Base-by-base conservation (phyloP, 345 rosid genomes). In the Arabis alpina region DNA sequence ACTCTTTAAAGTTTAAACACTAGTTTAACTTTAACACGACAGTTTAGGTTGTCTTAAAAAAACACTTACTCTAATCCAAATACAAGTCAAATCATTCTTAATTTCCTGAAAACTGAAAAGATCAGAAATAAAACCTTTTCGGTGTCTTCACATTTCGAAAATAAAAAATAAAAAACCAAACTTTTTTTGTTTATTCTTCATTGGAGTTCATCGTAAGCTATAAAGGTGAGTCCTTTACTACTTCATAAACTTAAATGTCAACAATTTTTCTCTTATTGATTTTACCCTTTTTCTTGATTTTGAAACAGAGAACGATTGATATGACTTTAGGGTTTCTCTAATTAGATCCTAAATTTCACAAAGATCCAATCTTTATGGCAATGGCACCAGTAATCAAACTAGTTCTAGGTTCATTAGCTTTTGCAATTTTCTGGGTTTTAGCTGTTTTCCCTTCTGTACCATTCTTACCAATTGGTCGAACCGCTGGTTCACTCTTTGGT, bases 401-500 rank as follows among this genome's bases (percentile, higher is more conserved):
- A 56, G 75, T 85, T 64, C 67, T 88, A 15, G 98, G 98, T 8
- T 86, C 89, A 8, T 15, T 80, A 2, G 93, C 96, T 58, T 90
- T 90, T 43, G 86, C 80, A 39, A 48, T 83, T 19, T 93, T 90
- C 85, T 93, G 97, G 97, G 73, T 90, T 8, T 55, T 88, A 51
- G 96, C 98, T 2, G 93, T 93, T 68, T 90, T 93, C 73, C 91
- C 97, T 0, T 82, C 96, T 1, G 88, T 87, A 2, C 96, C 96
- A 0, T 82, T 83, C 51, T 66, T 93, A 23, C 97, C 98, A 9
- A 76, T 90, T 23, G 98, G 98, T 59, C 80, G 97, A 66, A 90
- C 98, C 2, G 97, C 97, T 0, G 98, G 98, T 30, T 87, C 97
- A 27, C 88, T 90, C 2, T 70, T 90, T 0, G 96, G 96, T 10